These are phyloP conservation scores for Solanum tarapatanum DNA, from an alignment of 257 asterid species.

Conservation along the genomic window DNA sequence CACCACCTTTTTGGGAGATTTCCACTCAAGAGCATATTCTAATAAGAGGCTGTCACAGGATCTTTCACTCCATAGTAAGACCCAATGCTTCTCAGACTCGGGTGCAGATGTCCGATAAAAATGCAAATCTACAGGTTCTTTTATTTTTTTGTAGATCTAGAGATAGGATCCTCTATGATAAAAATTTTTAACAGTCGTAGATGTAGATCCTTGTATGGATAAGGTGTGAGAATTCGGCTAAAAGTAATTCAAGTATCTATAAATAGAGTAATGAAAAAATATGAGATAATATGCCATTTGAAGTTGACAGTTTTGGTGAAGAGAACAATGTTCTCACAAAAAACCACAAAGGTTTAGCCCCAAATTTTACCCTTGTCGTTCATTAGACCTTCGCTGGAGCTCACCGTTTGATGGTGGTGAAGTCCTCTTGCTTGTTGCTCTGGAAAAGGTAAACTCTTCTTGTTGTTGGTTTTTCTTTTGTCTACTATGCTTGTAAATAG, in stretches of 20 bases:
- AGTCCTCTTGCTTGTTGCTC: background rate
- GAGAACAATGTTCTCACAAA: background rate
- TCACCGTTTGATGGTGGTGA: no score
- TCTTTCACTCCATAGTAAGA: background rate
- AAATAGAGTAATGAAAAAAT: no score
- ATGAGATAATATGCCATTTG: no score
- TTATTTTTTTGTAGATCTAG: background rate
- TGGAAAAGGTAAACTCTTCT: background rate
- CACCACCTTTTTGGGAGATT: background rate
- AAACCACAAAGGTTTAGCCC: background rate
- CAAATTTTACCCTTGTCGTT: background rate
- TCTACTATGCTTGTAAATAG: background rate
- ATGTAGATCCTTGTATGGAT: background rate
- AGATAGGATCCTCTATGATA: background rate
- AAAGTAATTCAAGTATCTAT: background rate
- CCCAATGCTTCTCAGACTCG: background rate
- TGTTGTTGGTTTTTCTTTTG: background rate
- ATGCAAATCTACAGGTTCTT: no score
- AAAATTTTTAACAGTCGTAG: background rate
- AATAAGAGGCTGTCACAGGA: background rate
- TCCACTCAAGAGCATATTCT: background rate
- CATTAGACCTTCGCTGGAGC: background rate
- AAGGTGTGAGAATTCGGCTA: no score
- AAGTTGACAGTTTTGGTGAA: background rate
- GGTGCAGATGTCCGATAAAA: background rate